A percentile compares a stretch with the other conserved stretches of the same genome.
These are phyloP conservation scores for Exophiala sideris DNA, from an alignment of 2,329 filamentous ascomycete species.

Conservation along the genomic window DNA sequence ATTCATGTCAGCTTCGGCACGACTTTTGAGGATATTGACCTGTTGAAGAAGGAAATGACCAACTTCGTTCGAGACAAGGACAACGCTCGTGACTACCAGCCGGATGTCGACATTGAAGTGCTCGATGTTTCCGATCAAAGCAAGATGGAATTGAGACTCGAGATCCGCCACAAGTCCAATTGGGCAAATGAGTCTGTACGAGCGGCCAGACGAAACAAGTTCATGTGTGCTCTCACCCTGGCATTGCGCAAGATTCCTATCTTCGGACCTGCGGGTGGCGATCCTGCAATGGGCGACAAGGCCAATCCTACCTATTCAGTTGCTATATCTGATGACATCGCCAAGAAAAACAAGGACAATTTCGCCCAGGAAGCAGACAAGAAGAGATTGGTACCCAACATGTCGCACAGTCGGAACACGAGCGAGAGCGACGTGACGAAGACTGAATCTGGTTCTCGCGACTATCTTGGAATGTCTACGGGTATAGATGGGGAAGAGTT, in stretches of 20 bases:
- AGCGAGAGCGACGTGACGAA: slow-evolving; percentile 1
- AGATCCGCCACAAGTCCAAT: slow-evolving; percentile 89
- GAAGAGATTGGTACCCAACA: slow-evolving; percentile 60
- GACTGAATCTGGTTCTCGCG: not conserved
- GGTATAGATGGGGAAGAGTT: slow-evolving; percentile 22
- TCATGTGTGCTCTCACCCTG: slow-evolving; percentile 88
- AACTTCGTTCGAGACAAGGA: slow-evolving; percentile 77
- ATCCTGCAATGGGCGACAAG: slow-evolving; percentile 56
- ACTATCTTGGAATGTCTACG: slow-evolving; percentile 4
- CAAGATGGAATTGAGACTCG: slow-evolving; percentile 77
- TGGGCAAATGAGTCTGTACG: slow-evolving; percentile 85
- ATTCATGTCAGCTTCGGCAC: slow-evolving; percentile 84
- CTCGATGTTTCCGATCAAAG: slow-evolving; percentile 78
- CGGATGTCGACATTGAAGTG: slow-evolving; percentile 75
- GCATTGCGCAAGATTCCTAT: slow-evolving; percentile 87
- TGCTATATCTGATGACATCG: slow-evolving; percentile 65
- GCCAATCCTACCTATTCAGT: slow-evolving; percentile 82
- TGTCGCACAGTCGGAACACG: slow-evolving; percentile 6
- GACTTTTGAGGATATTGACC: slow-evolving; percentile 81
- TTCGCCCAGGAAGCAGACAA: slow-evolving; percentile 61
- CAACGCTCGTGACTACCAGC: slow-evolving; percentile 87
- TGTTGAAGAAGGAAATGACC: slow-evolving; percentile 79
- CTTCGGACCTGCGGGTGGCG: slow-evolving; percentile 71
- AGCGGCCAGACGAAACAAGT: slow-evolving; percentile 80
- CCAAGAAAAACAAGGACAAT: slow-evolving; percentile 60